phyloP scores from a whole-genome alignment of 2,329 filamentous ascomycete genomes.

The Fusarium nelsonii region DNA sequence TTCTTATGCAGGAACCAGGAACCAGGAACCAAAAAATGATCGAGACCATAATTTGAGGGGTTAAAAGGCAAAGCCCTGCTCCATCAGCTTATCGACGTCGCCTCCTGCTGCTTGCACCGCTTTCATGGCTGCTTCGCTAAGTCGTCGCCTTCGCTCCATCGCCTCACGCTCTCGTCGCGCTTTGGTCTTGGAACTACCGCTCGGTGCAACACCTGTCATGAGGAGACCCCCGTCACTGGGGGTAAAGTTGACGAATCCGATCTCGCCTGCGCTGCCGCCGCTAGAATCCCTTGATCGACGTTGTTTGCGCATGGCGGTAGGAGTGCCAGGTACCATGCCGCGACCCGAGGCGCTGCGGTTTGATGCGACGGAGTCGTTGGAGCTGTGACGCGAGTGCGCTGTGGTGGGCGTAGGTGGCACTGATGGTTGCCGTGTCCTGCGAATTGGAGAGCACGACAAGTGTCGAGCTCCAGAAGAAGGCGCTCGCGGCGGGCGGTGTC shows the following conservation, averaged over 20 bases:
- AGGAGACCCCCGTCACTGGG: constrained; percentile 82
- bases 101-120: constrained; percentile 79
- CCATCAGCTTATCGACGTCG: constrained; percentile 67
- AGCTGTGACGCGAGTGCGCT: constrained; percentile 55
- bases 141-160: constrained; percentile 76
- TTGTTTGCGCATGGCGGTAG: constrained; percentile 56
- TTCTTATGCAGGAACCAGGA: constrained; percentile 30
- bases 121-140: constrained; percentile 76
- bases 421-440: constrained; percentile 59
- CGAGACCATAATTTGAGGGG: constrained; percentile 4
- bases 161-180: constrained; percentile 91
- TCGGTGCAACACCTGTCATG: constrained; percentile 90
- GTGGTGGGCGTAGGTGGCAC: constrained; percentile 57
- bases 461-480: constrained; percentile 67
- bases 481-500: constrained; percentile 63
- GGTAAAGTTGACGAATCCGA: constrained; percentile 91
- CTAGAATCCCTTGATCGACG: constrained; percentile 55
- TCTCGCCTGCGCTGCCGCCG: constrained; percentile 48
- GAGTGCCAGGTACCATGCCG: constrained; percentile 55
- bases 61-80: constrained; percentile 63
- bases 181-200: constrained; percentile 93
- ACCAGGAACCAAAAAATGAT: constrained; percentile 6
- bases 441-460: constrained; percentile 55
- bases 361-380: constrained; percentile 54
- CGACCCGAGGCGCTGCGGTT: constrained; percentile 54